Evolutionary conservation across 179 eudicot species (phyloP).

Genomic region (Beta macrorhiza): DNA sequence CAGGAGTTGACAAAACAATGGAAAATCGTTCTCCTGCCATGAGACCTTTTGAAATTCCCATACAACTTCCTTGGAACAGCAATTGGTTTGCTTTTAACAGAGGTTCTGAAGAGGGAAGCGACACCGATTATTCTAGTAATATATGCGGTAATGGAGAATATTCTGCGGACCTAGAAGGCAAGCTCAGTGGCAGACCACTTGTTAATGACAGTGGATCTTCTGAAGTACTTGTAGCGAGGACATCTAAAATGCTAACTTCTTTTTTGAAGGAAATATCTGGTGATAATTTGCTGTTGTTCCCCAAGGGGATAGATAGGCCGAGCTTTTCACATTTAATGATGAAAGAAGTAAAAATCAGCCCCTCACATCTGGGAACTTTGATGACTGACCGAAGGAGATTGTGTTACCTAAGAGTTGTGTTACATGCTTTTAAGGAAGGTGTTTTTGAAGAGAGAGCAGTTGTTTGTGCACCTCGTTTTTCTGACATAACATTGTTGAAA

Average conservation of each 20-base stretch:
- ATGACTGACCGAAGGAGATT: constrained; percentile 27
- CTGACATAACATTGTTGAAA: constrained; percentile 50
- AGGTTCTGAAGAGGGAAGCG: constrained; percentile 20
- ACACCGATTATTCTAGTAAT: constrained; percentile 18
- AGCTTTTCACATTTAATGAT: constrained; percentile 42
- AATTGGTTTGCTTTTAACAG: constrained; percentile 29
- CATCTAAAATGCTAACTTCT: constrained; percentile 42
- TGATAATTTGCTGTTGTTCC: constrained; percentile 47
- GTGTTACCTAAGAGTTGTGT: constrained; percentile 67
- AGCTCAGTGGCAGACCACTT: constrained; percentile 10
- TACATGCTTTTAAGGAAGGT: constrained; percentile 70
- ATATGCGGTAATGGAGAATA: constrained; percentile 7
- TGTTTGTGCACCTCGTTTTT: constrained; percentile 65
- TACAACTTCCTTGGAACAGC: constrained; percentile 70
- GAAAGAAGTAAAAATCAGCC: constrained; percentile 42
- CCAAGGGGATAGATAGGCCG: constrained; percentile 32
- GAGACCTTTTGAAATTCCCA: constrained; percentile 59
- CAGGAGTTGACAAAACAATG: constrained; percentile 34
- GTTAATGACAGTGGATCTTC: constrained; percentile 19
- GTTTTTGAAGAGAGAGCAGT: constrained; percentile 85
- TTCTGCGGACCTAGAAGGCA: constrained; percentile 15
- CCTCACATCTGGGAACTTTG: constrained; percentile 23
- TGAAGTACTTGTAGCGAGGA: constrained; percentile 60
- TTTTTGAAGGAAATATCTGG: constrained; percentile 41
- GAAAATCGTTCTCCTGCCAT: constrained; percentile 46